A percentile compares a stretch with the other conserved stretches of the same genome.
Evolutionary conservation across 2,329 filamentous ascomycete genomes (phyloP).

Genomic region (Xylaria sp.): DNA sequence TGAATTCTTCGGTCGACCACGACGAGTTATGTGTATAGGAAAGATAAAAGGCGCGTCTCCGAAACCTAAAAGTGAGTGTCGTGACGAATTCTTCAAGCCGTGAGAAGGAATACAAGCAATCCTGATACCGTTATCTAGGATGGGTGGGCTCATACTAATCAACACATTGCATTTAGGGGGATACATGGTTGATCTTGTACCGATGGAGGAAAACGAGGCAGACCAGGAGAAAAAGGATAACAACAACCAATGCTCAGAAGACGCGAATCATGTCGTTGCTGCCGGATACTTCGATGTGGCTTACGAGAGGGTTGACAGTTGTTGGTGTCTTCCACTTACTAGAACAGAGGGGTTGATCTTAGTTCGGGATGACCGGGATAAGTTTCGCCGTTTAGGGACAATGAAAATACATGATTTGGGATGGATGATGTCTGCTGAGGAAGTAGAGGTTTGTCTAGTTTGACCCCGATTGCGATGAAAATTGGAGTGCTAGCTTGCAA

Average conservation of each 20-base stretch:
- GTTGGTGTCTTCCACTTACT: slow-evolving; percentile 40
- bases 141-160: slow-evolving; percentile 7
- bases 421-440: slow-evolving; percentile 23
- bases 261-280: slow-evolving; percentile 23
- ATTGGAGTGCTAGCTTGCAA: neutral
- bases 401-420: slow-evolving; percentile 27
- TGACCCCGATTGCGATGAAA: neutral
- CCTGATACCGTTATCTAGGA: too few relatives aligned
- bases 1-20: slow-evolving; percentile 38
- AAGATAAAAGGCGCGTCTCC: neutral
- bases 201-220: slow-evolving; percentile 5
- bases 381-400: slow-evolving; percentile 39
- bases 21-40: slow-evolving; percentile 26
- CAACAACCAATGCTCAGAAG: neutral
- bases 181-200: neutral
- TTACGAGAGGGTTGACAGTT: slow-evolving; percentile 22
- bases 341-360: slow-evolving; percentile 38
- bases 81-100: neutral
- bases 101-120: too few relatives aligned
- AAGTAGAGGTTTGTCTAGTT: slow-evolving; percentile 46
- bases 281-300: slow-evolving; percentile 37
- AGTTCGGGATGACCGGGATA: slow-evolving; percentile 27
- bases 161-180: slow-evolving; percentile 24
- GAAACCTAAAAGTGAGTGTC: neutral
- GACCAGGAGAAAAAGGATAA: neutral